phyloP scores from a whole-genome alignment of 1,284 basidiomycete genomes.

The Calocybe gambosa region DNA sequence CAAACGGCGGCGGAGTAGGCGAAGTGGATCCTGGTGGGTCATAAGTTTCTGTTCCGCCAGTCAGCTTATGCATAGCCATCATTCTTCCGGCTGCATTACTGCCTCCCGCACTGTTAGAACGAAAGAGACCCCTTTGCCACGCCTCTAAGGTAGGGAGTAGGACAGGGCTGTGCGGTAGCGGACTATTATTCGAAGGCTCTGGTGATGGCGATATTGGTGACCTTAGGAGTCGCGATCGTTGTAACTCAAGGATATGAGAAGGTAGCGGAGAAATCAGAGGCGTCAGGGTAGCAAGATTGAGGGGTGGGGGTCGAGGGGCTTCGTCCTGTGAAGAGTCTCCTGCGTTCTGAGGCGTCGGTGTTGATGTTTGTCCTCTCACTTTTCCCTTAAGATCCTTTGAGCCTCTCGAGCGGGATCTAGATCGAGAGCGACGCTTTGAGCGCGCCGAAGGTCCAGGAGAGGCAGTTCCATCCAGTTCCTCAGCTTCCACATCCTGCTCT shows the following conservation, averaged over 20 bases:
- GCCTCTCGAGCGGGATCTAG: slow-evolving; percentile 66
- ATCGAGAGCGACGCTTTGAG: slow-evolving; percentile 63
- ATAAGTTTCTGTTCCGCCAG: slow-evolving; percentile 54
- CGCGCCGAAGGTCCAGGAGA: slow-evolving; percentile 33
- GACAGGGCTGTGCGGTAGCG: slow-evolving; percentile 56
- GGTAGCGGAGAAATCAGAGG: slow-evolving; percentile 60
- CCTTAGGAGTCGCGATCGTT: slow-evolving; percentile 47
- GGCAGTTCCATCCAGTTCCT: slow-evolving; percentile 20
- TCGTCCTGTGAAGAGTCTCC: slow-evolving; percentile 71
- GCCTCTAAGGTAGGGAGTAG: slow-evolving; percentile 64
- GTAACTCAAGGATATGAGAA: slow-evolving; percentile 47
- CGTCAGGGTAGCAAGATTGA: slow-evolving; percentile 38
- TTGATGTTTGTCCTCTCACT: slow-evolving; percentile 39
- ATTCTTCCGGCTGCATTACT: slow-evolving; percentile 36
- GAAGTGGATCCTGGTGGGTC: slow-evolving; percentile 48
- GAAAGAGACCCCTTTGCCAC: slow-evolving; percentile 61
- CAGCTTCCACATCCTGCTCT: slow-evolving; percentile 20
- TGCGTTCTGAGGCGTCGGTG: slow-evolving; percentile 36
- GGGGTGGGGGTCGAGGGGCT: slow-evolving; percentile 31
- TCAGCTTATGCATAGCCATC: slow-evolving; percentile 71
- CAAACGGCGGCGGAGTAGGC: slow-evolving; percentile 41
- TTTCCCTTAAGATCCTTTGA: slow-evolving; percentile 69
- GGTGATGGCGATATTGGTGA: slow-evolving; percentile 46
- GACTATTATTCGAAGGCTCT: slow-evolving; percentile 51
- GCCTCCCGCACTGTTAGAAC: slow-evolving; percentile 73